Evolutionary conservation across 768 basidiomycete species (phyloP).

Genomic region (Podaxis pistillaris): DNA sequence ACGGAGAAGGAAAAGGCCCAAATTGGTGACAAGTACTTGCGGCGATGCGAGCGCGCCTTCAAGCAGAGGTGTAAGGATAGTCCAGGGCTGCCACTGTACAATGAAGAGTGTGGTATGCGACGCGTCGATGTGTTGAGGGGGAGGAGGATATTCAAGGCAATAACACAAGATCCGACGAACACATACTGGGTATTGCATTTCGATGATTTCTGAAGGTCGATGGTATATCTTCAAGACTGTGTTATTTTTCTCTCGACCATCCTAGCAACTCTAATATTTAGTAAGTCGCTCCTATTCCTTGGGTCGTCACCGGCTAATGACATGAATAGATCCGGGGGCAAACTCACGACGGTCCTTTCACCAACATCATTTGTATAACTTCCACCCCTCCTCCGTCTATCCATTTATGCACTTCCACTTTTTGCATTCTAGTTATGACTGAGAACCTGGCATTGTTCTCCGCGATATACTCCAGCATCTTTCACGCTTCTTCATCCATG

Average conservation of each 20-base stretch:
- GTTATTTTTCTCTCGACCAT: not conserved
- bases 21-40: conserved; percentile 28
- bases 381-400: not conserved
- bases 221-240: not conserved
- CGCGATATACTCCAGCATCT: not conserved
- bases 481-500: not conserved
- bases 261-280: conserved; percentile 11
- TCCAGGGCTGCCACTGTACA: conserved; percentile 38
- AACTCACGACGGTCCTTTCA: conserved; percentile 10
- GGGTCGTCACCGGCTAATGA: not conserved
- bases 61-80: conserved; percentile 44
- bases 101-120: conserved; percentile 46
- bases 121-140: conserved; percentile 57
- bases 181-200: conserved; percentile 15
- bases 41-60: conserved; percentile 41
- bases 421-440: not conserved
- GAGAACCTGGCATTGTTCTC: not conserved
- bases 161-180: conserved; percentile 30
- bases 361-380: conserved; percentile 5
- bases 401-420: not conserved
- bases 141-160: conserved; percentile 51
- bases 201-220: conserved; percentile 7
- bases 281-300: conserved; percentile 2
- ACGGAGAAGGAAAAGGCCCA: conserved; percentile 37
- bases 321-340: not conserved